Base-by-base conservation (phyloP, 108 stramenopile species). In the Skeletonema costatum region DNA sequence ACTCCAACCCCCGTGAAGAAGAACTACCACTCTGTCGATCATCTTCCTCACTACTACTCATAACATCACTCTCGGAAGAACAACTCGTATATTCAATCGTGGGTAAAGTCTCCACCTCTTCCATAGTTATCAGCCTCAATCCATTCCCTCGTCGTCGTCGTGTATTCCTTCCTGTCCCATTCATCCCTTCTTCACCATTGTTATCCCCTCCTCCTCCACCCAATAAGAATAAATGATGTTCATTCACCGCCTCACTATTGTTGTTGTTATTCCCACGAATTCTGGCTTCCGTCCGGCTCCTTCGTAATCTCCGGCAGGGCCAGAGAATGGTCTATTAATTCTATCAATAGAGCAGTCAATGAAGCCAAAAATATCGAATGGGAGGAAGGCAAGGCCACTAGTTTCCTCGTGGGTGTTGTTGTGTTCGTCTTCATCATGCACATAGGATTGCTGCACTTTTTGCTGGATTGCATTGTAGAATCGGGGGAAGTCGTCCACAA, bases 161-260 rank as follows among this genome's bases (percentile, higher is more conserved):
- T n/a, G n/a, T n/a, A n/a, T n/a, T n/a, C n/a, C n/a, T n/a, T n/a
- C n/a, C n/a, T n/a, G n/a, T n/a, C n/a, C n/a, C n/a, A n/a, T n/a
- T n/a, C n/a, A n/a, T n/a, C n/a, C n/a, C n/a, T n/a, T n/a, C n/a
- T n/a, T n/a, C n/a, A n/a, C n/a, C n/a, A n/a, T n/a, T n/a, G n/a
- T n/a, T 61, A 1, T 32, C 60, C 3, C 70, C 78, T 44, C 67
- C 71, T n/a, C n/a, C n/a, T 8, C 71, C 62, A 30, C 63, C 71
- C 60, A 77, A 53, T 17, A 69, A 59, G 35, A 62, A 71, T 53
- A 80, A 41, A 58, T 66, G 32, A 60, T 48, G 38, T 60, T 66
- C 58, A 46, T 53, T 60, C 53, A 51, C 31, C 2, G 35, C 51
- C 19, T 53, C 53, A 25, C 53, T 25, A 53, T 53, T 53, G 1